phyloP scores from a whole-genome alignment of 192 early-diverging fungal species.

The Entrophospora sp. region DNA sequence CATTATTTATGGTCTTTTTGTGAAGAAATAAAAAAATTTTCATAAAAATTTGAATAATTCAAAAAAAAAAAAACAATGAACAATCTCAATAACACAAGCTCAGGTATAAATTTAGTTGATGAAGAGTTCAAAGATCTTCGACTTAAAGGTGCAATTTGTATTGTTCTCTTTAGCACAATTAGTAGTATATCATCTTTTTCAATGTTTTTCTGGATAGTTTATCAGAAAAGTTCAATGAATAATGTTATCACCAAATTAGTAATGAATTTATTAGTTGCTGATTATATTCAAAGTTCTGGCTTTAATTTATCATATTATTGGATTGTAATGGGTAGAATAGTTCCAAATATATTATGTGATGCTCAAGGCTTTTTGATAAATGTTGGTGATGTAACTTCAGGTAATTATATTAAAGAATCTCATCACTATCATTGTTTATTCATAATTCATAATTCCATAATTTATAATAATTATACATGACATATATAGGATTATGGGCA shows the following conservation, averaged over 20 bases:
- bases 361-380: slow-evolving; percentile 13
- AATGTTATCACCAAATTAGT: not conserved
- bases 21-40: too few relatives aligned
- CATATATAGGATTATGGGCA: slow-evolving; percentile 13
- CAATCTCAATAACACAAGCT: too few relatives aligned
- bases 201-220: slow-evolving; percentile 1
- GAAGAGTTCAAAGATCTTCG: too few relatives aligned
- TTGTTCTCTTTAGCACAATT: slow-evolving; percentile 18
- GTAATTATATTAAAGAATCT: not conserved
- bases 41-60: too few relatives aligned
- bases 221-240: not conserved
- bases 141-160: too few relatives aligned
- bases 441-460: not conserved
- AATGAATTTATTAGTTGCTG: not conserved
- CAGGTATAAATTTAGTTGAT: too few relatives aligned
- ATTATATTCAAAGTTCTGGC: slow-evolving; percentile 15
- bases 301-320: slow-evolving; percentile 14
- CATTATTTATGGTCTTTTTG: too few relatives aligned
- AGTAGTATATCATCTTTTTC: not conserved
- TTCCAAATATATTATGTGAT: not conserved
- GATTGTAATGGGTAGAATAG: not conserved
- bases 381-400: slow-evolving; percentile 14
- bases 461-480: not conserved
- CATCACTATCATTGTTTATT: not conserved
- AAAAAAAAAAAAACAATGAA: too few relatives aligned